phyloP scores from a whole-genome alignment of 805 yeast species.

The Candida succiphila region DNA sequence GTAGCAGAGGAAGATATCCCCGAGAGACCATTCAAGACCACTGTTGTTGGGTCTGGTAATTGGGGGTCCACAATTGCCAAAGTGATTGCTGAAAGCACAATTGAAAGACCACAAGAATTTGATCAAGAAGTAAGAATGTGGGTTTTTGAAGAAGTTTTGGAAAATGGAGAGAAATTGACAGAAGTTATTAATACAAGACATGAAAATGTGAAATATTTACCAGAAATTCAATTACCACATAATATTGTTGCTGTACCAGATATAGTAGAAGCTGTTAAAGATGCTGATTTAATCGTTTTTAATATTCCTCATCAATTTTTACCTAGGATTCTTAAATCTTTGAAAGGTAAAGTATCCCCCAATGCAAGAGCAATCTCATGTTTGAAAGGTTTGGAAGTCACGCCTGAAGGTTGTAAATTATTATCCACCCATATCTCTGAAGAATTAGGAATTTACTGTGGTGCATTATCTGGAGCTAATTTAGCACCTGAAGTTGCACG shows the following conservation, averaged over 20 bases:
- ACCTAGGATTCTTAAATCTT: slow-evolving; percentile 62
- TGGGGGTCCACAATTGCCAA: slow-evolving; percentile 99
- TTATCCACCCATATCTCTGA: slow-evolving; percentile 73
- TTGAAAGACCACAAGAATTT: slow-evolving; percentile 63
- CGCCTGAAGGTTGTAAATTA: slow-evolving; percentile 74
- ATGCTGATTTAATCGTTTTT: slow-evolving; percentile 81
- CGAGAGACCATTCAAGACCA: slow-evolving; percentile 36
- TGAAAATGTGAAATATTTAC: slow-evolving; percentile 91
- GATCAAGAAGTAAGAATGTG: slow-evolving; percentile 80
- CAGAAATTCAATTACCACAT: slow-evolving; percentile 77
- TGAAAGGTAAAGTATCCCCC: slow-evolving; percentile 66
- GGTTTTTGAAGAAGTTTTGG: slow-evolving; percentile 84
- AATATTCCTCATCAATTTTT: slow-evolving; percentile 97
- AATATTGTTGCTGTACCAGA: slow-evolving; percentile 86
- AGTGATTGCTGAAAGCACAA: slow-evolving; percentile 82
- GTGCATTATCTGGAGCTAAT: slow-evolving; percentile 96
- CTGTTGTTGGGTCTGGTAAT: slow-evolving; percentile 93
- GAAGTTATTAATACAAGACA: slow-evolving; percentile 85
- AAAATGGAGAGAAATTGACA: slow-evolving; percentile 74
- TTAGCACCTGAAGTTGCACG: slow-evolving; percentile 95
- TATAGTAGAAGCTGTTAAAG: slow-evolving; percentile 62
- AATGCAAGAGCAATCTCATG: slow-evolving; percentile 85
- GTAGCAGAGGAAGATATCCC: slow-evolving; percentile 10
- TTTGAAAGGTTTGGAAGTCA: slow-evolving; percentile 89
- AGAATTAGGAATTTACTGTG: slow-evolving; percentile 80